Base-by-base conservation (phyloP, 768 basidiomycete species). In the Leccinum sublutescens region DNA sequence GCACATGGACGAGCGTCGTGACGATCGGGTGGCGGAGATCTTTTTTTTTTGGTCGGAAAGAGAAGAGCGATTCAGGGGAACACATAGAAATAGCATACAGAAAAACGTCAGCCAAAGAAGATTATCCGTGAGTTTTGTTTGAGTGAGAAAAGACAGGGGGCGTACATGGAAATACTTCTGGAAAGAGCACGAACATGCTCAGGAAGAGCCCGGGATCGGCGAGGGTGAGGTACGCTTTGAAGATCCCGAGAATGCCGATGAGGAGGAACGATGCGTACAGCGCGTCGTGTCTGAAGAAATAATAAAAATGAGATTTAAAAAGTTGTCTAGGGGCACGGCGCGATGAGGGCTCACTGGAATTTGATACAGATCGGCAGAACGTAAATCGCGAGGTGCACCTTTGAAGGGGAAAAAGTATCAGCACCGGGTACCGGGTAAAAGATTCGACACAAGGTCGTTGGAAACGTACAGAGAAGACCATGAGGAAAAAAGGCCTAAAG, bases 401-500 rank as follows among this genome's bases (percentile, higher is more conserved):
- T 43, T 95, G 62, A 4, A n/a, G 49, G 31, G 9, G 31, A 7
- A 7, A n/a, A 43, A 1, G 47, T 23, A 38, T 62, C 43, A 40
- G 48, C 45, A 34, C 21, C 4, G 19, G 43, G 17, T 48, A 31
- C 21, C 2, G 23, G 47, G n/a, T 48, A 33, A 29, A 40, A 23
- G 15, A 25, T 21, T n/a, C 12, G 2, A n/a, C 4, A 11, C 6
- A 2, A 3, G 48, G 36, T 5, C 2, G 3, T 12, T n/a, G 1
- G 1, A 5, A 23, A 71, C 88, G 50, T 65, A 95, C 95, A 17
- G 89, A 91, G 73, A 98, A 98, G 17, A 91, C 91, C 81, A 95
- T 89, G 33, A 98, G 78, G 80, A 97, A 99, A 77, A 98, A 98
- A 4, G 88, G 85, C 31, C 97, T 80, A 79, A 98, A 99, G 70